phyloP scores from a whole-genome alignment of 192 early-diverging fungal genomes.

The Kickxella alabastrina region DNA sequence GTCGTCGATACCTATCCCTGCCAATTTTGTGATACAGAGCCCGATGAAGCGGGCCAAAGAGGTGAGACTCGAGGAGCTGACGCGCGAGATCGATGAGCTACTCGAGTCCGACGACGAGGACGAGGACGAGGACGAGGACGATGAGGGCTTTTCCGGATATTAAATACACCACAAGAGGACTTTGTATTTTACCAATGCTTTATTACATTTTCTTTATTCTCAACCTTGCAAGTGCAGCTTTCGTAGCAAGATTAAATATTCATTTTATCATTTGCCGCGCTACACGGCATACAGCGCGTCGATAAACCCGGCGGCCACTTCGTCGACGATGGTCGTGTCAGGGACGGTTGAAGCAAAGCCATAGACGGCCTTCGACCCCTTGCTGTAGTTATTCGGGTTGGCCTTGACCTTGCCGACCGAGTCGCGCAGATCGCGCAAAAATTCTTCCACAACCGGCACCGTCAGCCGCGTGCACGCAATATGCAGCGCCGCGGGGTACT shows the following conservation, averaged over 20 bases:
- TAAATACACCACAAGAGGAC: no score
- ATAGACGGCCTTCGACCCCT: constrained; percentile 85
- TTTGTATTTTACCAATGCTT: background rate
- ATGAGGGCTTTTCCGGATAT: constrained; percentile 5
- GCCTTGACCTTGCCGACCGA: constrained; percentile 64
- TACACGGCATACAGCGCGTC: constrained; percentile 76
- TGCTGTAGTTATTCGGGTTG: constrained; percentile 63
- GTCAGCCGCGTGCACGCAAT: constrained; percentile 86
- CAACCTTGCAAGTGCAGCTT: no score
- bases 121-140: constrained; percentile 17
- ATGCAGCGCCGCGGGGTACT: constrained; percentile 85
- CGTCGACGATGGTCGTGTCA: constrained; percentile 77
- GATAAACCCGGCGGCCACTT: constrained; percentile 83
- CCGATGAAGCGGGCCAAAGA: constrained; percentile 39
- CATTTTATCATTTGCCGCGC: no score
- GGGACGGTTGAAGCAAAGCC: constrained; percentile 89
- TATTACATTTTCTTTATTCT: no score
- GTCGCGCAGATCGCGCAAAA: constrained; percentile 75
- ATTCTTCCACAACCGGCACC: constrained; percentile 61
- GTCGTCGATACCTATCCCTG: constrained; percentile 31
- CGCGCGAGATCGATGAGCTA: constrained; percentile 47
- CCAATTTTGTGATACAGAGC: constrained; percentile 15
- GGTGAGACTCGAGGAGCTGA: constrained; percentile 38
- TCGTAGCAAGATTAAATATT: no score
- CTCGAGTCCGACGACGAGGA: constrained; percentile 22